phyloP scores from a whole-genome alignment of 1,139 yeast genomes.

The Kurtzmaniella natalensis region DNA sequence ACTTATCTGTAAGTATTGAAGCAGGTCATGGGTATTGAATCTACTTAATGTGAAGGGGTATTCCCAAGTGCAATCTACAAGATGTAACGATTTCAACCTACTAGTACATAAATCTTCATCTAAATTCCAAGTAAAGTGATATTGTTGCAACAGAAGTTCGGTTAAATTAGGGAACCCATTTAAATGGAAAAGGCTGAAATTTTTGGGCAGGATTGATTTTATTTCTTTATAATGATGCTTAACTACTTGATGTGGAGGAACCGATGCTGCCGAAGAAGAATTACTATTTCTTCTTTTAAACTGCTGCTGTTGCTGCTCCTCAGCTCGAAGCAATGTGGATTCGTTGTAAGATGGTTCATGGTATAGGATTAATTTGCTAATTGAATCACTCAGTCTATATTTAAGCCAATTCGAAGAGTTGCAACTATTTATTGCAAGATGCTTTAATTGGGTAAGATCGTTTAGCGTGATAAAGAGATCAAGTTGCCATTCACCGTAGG shows the following conservation, averaged over 20 bases:
- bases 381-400: constrained; percentile 20
- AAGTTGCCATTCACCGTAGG: constrained; percentile 41
- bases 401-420: constrained; percentile 43
- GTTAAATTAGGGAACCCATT: constrained; percentile 18
- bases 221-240: background rate
- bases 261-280: background rate
- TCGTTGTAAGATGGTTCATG: constrained; percentile 22
- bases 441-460: constrained; percentile 19
- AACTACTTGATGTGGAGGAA: background rate
- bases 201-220: constrained; percentile 5
- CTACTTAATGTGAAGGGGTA: constrained; percentile 35
- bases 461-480: constrained; percentile 24
- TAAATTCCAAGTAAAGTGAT: constrained; percentile 32
- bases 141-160: constrained; percentile 22
- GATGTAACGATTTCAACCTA: constrained; percentile 12
- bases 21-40: constrained; percentile 24
- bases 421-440: constrained; percentile 26
- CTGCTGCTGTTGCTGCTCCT: constrained; percentile 5
- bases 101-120: constrained; percentile 6
- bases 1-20: constrained; percentile 20
- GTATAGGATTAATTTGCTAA: constrained; percentile 23
- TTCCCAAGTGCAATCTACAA: constrained; percentile 42
- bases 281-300: background rate
- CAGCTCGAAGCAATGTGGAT: constrained; percentile 26
- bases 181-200: constrained; percentile 18